Base-by-base conservation (phyloP, 2,329 filamentous ascomycete genomes). In the Piedraia hortae region DNA sequence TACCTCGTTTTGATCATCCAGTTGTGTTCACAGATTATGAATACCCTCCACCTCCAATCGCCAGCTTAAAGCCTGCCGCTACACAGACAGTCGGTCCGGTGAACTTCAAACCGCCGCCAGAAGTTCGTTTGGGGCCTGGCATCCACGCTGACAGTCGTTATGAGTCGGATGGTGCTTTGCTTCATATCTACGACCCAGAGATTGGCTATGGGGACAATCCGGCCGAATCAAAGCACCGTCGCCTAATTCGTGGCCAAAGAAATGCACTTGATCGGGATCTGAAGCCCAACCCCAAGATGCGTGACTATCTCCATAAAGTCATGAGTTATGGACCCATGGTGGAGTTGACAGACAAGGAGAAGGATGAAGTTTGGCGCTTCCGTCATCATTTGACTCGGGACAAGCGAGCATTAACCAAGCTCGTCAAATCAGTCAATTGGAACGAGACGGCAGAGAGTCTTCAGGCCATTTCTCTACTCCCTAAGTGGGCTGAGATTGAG, bases 361-460 rank as follows among this genome's bases (percentile, higher is more conserved):
- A 89, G 39, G 85, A 97, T 44, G 56, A 91, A 22, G 65, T 97
- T 10, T 97, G 88, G 88, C 85, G 88, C 36, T 97, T 93, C 49
- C 62, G 85, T 26, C 89, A 93, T 44, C 82, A 91, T 43, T 48
- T 97, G 11, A 85, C 80, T 1, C 61, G 78, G 26, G 80, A 97
- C 42, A 97, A 97, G 34, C 42, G 50, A 24, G 53, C 82, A 2
- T 54, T 93, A 26, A 97, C 82, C 15, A 97, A 97, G 37, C 89
- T 97, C 34, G 77, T 93, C 42, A 97, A 93, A 44, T 91, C 82
- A 0, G 82, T 91, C 17, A 80, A 88, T 33, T 97, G 85, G 82
- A 64, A 62, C 21, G 82, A 90, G 42, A 59, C 62, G 20, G 64
- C 65, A 28, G 82, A 97, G 51, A 67, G 73, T 3, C 69, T 73